phyloP scores from a whole-genome alignment of 2,329 filamentous ascomycete genomes.

The Alternaria sp. region DNA sequence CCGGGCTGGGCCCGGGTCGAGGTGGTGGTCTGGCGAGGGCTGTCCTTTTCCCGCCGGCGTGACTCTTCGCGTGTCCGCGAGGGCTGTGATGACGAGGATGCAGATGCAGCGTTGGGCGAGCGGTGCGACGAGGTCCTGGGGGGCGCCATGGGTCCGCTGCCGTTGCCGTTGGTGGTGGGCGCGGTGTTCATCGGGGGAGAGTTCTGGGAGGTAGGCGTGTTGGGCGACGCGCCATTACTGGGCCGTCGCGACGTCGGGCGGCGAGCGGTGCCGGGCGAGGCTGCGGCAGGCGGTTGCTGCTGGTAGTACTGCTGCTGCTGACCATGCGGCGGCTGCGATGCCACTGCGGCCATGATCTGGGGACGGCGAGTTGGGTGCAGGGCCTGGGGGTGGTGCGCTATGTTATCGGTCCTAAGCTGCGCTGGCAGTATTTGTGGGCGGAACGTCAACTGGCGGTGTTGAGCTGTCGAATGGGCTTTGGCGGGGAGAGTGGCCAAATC shows the following conservation, averaged over 20 bases:
- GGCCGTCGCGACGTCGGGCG: conserved; percentile 40
- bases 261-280: conserved; percentile 46
- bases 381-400: conserved; percentile 5
- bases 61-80: conserved; percentile 35
- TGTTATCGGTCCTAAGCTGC: conserved; percentile 8
- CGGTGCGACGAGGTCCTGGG: conserved; percentile 81
- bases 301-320: conserved; percentile 46
- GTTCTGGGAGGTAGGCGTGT: conserved; percentile 48
- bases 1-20: conserved; percentile 44
- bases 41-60: conserved; percentile 57
- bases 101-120: conserved; percentile 36
- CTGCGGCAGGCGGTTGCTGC: conserved; percentile 34
- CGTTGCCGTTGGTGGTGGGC: conserved; percentile 59
- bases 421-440: conserved; percentile 15
- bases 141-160: conserved; percentile 69
- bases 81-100: conserved; percentile 34
- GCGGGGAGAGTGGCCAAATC: conserved; percentile 17
- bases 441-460: conserved; percentile 17
- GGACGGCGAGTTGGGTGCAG: conserved; percentile 2
- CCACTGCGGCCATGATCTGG: conserved; percentile 47
- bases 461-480: conserved; percentile 24
- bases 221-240: conserved; percentile 51
- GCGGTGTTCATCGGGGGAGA: conserved; percentile 54
- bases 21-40: conserved; percentile 45
- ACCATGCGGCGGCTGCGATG: conserved; percentile 40